Evolutionary conservation across 192 early-diverging fungal species (phyloP), one percentile per base, ranked within the genome.

Genomic region (Entomortierella chlamydospora): DNA sequence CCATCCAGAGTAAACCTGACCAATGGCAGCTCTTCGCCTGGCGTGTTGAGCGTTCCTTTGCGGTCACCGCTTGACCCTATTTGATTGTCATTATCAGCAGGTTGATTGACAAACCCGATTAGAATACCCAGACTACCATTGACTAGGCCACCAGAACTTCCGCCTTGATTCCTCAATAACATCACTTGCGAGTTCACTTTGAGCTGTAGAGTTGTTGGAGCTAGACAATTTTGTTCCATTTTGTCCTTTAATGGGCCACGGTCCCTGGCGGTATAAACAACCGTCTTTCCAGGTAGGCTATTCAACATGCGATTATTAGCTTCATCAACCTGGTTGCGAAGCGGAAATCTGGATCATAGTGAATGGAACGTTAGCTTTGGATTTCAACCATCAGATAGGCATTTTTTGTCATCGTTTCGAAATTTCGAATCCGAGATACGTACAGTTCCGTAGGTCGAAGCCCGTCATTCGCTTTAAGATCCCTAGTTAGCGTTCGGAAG

Each of bases 171-270:
- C 61, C 90, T 91, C 22, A 92, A 65, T 56, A 97, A 80, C 92
- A 95, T 95, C 9, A 97, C 96, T 69, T 96, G 96, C 2, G 94
- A 91, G 57, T 84, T 72, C 15, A 81, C 25, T 82, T 95, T 95
- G 33, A 97, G 83, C 28, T 87, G 82, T 20, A 97, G 81, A 25
- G 56, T 51, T 5, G 70, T 64, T 0, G 90, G 93, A 1, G 93
- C 92, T 26, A 87, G 64, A 72, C 90, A 90, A 11, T 82, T 73
- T 26, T 87, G 82, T 0, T 90, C 64, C 68, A 87, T 79, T 63
- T 76, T 83, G 11, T 76, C 42, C 33, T 51, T 70, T 23, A 45
- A 17, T 0, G 79, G 63, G 11, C 70, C 73, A 42, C 47, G 37
- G 61, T 94, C 91, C 28, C 55, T 52, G 0, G 89, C 85, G 2